Conservation (phyloP, 768 basidiomycete genomes). For the Boletellus ananiceps region DNA sequence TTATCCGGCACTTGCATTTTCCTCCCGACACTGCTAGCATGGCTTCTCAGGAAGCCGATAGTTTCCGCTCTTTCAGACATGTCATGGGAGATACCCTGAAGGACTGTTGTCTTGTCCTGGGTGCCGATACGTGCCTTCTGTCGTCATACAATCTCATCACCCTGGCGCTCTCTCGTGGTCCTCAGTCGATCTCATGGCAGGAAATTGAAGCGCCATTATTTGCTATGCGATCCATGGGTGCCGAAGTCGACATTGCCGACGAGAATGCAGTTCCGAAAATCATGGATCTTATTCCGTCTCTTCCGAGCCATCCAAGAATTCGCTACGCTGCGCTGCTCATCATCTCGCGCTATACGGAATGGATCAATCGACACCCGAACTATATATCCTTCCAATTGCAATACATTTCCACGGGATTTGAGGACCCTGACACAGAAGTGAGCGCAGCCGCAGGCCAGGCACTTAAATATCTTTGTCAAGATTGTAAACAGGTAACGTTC, state of each 20-base stretch:
- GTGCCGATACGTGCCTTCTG: conserved; percentile 77
- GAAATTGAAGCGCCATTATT: conserved; percentile 97
- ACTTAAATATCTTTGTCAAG: conserved; percentile 93
- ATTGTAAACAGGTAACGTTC: conserved; percentile 73
- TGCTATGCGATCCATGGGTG: conserved; percentile 97
- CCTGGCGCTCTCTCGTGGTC: conserved; percentile 57
- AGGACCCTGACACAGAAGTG: conserved; percentile 74
- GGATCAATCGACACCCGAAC: conserved; percentile 86
- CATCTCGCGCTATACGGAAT: conserved; percentile 93
- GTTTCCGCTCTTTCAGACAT: conserved; percentile 93
- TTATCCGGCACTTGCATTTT: conserved; percentile 90
- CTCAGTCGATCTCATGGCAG: conserved; percentile 76
- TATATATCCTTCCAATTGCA: conserved; percentile 83
- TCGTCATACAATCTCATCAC: conserved; percentile 80
- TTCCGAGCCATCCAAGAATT: conserved; percentile 86
- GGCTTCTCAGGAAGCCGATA: conserved; percentile 82
- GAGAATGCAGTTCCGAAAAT: conserved; percentile 89
- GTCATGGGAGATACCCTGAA: conserved; percentile 99
- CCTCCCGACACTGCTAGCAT: conserved; percentile 65
- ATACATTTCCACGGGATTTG: conserved; percentile 91
- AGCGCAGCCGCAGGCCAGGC: conserved; percentile 93
- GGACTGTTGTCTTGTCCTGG: conserved; percentile 94
- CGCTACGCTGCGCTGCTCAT: conserved; percentile 95
- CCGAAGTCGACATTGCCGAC: conserved; percentile 80
- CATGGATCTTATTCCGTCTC: conserved; percentile 87